Conservation (phyloP, 169 alveolate genomes). For the Blepharisma undulans region DNA sequence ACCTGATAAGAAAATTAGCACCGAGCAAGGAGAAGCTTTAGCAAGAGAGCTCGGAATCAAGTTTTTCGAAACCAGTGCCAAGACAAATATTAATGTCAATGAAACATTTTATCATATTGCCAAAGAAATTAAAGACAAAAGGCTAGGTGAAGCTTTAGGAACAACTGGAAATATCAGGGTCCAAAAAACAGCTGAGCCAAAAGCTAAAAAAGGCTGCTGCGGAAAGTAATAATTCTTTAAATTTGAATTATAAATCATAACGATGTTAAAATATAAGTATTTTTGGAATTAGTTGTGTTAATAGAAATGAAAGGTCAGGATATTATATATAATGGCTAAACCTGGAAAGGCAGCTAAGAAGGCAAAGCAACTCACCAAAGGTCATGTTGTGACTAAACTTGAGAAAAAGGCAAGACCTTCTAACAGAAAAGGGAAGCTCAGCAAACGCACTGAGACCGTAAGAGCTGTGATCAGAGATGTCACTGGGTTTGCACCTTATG, state of each 20-base stretch:
- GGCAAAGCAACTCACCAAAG: conserved; percentile 41
- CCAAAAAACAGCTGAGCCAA: not conserved
- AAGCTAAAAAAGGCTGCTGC: not conserved
- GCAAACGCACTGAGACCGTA: conserved; percentile 90
- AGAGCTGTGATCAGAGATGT: conserved; percentile 96
- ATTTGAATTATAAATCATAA: not conserved
- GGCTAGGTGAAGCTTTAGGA: conserved; percentile 17
- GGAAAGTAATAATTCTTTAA: not conserved
- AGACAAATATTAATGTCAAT: conserved; percentile 52
- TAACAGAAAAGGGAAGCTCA: conserved; percentile 86
- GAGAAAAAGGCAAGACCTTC: conserved; percentile 71
- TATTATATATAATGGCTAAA: conserved; percentile 25
- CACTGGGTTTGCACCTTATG: conserved; percentile 98
- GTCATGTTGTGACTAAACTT: conserved; percentile 37
- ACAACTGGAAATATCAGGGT: not conserved
- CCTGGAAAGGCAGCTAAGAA: conserved; percentile 40
- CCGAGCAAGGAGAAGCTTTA: conserved; percentile 69
- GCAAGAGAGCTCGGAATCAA: conserved; percentile 65
- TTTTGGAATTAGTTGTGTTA: not conserved
- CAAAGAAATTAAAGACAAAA: conserved; percentile 39
- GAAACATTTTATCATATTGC: conserved; percentile 54
- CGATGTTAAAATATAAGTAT: not conserved
- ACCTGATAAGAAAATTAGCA: conserved; percentile 58
- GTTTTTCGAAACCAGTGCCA: conserved; percentile 74
- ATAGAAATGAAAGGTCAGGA: not conserved